Percentiles rank a stretch among this genome's conserved stretches.
phyloP scores from a whole-genome alignment of 192 early-diverging fungal genomes.

The Coemansia sp. region DNA sequence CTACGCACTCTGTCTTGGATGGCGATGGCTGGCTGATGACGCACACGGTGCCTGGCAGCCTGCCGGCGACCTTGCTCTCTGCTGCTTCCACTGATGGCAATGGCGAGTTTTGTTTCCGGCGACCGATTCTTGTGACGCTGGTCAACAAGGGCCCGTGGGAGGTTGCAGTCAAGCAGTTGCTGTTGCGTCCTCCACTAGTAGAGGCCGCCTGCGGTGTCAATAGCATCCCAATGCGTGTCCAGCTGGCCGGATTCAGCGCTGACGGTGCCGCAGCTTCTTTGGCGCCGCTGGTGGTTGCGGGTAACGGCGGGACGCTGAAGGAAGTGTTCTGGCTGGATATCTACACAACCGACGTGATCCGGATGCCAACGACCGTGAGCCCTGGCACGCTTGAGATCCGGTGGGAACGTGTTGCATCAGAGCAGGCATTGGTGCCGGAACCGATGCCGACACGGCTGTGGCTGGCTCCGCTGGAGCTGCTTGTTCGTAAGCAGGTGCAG shows the following conservation, averaged over 20 bases:
- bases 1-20: not conserved
- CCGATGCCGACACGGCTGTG: slow-evolving; percentile 25
- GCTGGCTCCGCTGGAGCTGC: slow-evolving; percentile 27
- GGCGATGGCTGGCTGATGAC: not conserved
- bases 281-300: not conserved
- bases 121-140: slow-evolving; percentile 30
- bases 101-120: slow-evolving; percentile 36
- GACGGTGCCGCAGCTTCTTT: not conserved
- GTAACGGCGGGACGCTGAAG: slow-evolving; percentile 8
- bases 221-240: slow-evolving; percentile 11
- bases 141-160: slow-evolving; percentile 35
- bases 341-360: slow-evolving; percentile 24
- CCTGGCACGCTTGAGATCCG: slow-evolving; percentile 30
- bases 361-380: slow-evolving; percentile 18
- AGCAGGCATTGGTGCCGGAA: not conserved
- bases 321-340: slow-evolving; percentile 48
- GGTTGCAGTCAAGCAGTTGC: slow-evolving; percentile 9
- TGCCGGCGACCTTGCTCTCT: slow-evolving; percentile 5
- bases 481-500: slow-evolving; percentile 15
- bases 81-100: not conserved
- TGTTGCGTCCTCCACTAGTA: slow-evolving; percentile 22
- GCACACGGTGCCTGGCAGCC: not conserved
- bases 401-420: slow-evolving; percentile 17
- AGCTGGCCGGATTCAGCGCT: slow-evolving; percentile 16
- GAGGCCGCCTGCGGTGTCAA: not conserved